These are phyloP conservation scores for Wickerhamiella infanticola DNA, from an alignment of 1,139 yeast genomes.

Conservation along the genomic window DNA sequence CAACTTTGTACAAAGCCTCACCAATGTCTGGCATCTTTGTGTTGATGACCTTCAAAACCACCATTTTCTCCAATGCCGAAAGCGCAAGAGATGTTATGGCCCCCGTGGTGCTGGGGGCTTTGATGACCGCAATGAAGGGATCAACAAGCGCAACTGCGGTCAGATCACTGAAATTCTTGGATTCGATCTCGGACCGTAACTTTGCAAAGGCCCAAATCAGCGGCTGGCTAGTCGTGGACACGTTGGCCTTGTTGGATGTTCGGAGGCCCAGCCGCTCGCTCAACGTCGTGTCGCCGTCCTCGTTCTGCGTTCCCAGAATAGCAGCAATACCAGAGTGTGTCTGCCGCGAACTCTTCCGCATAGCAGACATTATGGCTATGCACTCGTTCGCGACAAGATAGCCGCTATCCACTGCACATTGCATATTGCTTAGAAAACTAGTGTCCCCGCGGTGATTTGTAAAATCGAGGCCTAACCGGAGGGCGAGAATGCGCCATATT, in stretches of 20 bases:
- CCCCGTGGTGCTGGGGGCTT: slow-evolving; percentile 76
- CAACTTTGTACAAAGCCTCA: slow-evolving; percentile 39
- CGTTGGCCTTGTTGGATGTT: slow-evolving; percentile 3
- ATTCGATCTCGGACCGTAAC: slow-evolving; percentile 50
- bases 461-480: neutral
- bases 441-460: neutral
- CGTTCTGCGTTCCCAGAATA: slow-evolving; percentile 41
- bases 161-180: slow-evolving; percentile 37
- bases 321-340: slow-evolving; percentile 82
- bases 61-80: slow-evolving; percentile 55
- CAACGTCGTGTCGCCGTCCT: slow-evolving; percentile 24
- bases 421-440: neutral
- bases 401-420: slow-evolving; percentile 44
- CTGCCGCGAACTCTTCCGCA: slow-evolving; percentile 78
- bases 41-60: slow-evolving; percentile 42
- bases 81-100: slow-evolving; percentile 72
- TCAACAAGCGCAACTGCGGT: slow-evolving; percentile 65
- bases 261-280: slow-evolving; percentile 19
- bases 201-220: slow-evolving; percentile 70
- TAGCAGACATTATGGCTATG: slow-evolving; percentile 69
- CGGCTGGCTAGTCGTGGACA: slow-evolving; percentile 34
- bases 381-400: slow-evolving; percentile 83
- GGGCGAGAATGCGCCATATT: no score
- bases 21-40: slow-evolving; percentile 33
- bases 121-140: slow-evolving; percentile 77